These are phyloP conservation scores for Insectozyma bohioensis DNA, from an alignment of 1,139 yeast species.

Conservation along the genomic window DNA sequence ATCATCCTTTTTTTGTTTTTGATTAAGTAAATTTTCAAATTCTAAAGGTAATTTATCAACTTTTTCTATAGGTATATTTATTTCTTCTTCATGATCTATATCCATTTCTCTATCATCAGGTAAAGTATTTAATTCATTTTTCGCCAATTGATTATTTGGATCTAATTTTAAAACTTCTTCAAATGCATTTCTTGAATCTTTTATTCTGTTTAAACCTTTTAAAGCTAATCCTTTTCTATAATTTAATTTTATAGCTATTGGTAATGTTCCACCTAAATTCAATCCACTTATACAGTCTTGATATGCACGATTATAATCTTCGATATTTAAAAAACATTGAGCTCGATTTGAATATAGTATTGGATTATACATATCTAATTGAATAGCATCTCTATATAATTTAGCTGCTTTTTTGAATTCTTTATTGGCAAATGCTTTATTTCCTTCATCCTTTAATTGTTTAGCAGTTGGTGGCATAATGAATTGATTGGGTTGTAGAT, in stretches of 20 bases:
- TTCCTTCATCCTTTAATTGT: slow-evolving; percentile 56
- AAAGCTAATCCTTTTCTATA: slow-evolving; percentile 59
- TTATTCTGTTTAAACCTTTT: slow-evolving; percentile 29
- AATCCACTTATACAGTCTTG: slow-evolving; percentile 63
- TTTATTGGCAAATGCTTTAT: slow-evolving; percentile 57
- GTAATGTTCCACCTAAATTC: slow-evolving; percentile 27
- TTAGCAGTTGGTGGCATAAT: slow-evolving; percentile 17
- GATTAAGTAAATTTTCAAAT: slow-evolving; percentile 18
- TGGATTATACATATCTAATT: slow-evolving; percentile 54
- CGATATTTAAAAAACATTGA: slow-evolving; percentile 61
- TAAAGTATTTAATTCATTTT: slow-evolving; percentile 23
- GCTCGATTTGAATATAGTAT: slow-evolving; percentile 79
- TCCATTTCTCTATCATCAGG: slow-evolving; percentile 10
- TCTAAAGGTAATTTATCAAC: slow-evolving; percentile 49
- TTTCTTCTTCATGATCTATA: slow-evolving; percentile 8
- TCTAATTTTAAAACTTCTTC: slow-evolving; percentile 46
- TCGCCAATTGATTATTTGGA: slow-evolving; percentile 38
- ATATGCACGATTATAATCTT: slow-evolving; percentile 56
- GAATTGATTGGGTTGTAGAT: too few species aligned
- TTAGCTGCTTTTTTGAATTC: slow-evolving; percentile 58
- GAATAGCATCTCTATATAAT: slow-evolving; percentile 66
- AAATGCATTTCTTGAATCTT: slow-evolving; percentile 36
- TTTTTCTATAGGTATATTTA: slow-evolving; percentile 36
- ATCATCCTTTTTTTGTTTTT: slow-evolving; percentile 2
- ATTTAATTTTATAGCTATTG: slow-evolving; percentile 48